phyloP scores from a whole-genome alignment of 2,329 filamentous ascomycete species.

The Exophiala xenobiotica region DNA sequence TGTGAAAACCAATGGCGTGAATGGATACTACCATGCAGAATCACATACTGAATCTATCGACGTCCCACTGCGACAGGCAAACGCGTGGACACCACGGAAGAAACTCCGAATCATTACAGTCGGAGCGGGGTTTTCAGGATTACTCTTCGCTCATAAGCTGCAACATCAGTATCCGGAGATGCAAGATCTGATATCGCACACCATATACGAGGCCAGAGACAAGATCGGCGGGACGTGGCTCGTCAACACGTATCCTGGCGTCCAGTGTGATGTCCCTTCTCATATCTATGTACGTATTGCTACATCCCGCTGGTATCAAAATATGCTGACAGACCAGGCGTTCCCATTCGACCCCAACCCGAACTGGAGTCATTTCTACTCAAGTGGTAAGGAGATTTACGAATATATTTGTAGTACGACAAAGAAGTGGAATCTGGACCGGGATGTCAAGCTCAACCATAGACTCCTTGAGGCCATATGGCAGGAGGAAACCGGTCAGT shows the following conservation, averaged over 20 bases:
- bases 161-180: conserved; percentile 1
- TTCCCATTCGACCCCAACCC: conserved; percentile 66
- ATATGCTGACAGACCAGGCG: conserved; percentile 7
- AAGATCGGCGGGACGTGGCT: conserved; percentile 36
- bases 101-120: background rate
- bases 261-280: conserved; percentile 25
- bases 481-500: conserved; percentile 53
- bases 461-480: conserved; percentile 59
- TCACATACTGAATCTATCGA: background rate
- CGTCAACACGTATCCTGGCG: conserved; percentile 33
- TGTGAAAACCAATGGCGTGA: background rate
- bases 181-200: background rate
- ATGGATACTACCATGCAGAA: background rate
- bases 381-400: conserved; percentile 64
- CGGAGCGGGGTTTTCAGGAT: background rate
- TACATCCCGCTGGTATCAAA: background rate
- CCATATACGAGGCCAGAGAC: conserved; percentile 32
- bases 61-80: background rate
- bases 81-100: background rate
- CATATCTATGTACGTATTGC: conserved; percentile 17
- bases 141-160: background rate
- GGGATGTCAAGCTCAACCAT: conserved; percentile 55
- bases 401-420: conserved; percentile 66
- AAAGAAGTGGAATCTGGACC: conserved; percentile 63
- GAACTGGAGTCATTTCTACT: conserved; percentile 68